These are phyloP conservation scores for Cruciata laevipes DNA, from an alignment of 257 asterid species.

Conservation along the genomic window DNA sequence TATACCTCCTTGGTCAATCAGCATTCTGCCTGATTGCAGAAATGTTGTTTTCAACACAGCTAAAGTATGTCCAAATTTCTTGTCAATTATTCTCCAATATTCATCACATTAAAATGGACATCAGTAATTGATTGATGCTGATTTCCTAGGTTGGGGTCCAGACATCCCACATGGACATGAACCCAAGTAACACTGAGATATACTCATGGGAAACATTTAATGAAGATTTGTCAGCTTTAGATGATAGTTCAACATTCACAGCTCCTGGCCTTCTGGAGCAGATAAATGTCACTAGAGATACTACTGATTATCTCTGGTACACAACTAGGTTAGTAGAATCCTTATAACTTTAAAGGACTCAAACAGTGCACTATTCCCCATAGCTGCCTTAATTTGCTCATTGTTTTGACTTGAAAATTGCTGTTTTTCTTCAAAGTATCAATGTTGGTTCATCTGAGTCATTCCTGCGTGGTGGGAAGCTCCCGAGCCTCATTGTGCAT, in stretches of 20 bases:
- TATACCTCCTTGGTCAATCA: slow-evolving; percentile 94
- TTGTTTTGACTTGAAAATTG: slow-evolving; percentile 1
- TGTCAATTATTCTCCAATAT: background rate
- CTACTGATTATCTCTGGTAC: slow-evolving; percentile 68
- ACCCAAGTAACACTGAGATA: slow-evolving; percentile 43
- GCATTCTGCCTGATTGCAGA: slow-evolving; percentile 95
- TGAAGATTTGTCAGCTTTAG: slow-evolving; percentile 71
- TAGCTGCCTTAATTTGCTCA: background rate
- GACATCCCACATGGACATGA: slow-evolving; percentile 75
- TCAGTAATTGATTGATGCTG: slow-evolving; percentile 2
- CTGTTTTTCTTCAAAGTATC: slow-evolving; percentile 36
- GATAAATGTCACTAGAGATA: slow-evolving; percentile 82
- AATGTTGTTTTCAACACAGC: slow-evolving; percentile 88
- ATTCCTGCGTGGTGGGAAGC: slow-evolving; percentile 64
- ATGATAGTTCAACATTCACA: slow-evolving; percentile 64
- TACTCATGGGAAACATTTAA: slow-evolving; percentile 83
- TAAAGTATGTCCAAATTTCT: slow-evolving; percentile 42
- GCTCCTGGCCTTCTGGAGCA: slow-evolving; percentile 80
- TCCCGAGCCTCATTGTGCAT: slow-evolving; percentile 66
- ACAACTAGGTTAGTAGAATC: slow-evolving; percentile 19
- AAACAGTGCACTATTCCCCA: background rate
- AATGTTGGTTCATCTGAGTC: slow-evolving; percentile 74
- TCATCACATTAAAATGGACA: background rate
- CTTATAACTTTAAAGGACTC: background rate
- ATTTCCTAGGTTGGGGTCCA: slow-evolving; percentile 70